phyloP scores from a whole-genome alignment of 2,329 filamentous ascomycete species.

The Talaromyces atroroseus region DNA sequence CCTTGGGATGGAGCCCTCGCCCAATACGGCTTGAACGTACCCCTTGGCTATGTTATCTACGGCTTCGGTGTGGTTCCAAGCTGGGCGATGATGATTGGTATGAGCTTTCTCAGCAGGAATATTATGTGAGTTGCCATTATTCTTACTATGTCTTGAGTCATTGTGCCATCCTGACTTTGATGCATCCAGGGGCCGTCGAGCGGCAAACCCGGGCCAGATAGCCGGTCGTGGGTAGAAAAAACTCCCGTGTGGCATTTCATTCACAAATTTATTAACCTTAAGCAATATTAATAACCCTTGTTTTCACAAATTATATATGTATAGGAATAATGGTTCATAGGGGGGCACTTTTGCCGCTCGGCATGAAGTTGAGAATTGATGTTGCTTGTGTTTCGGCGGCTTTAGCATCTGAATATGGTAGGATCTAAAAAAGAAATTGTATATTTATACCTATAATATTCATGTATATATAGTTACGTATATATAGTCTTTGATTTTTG shows the following conservation, averaged over 20 bases:
- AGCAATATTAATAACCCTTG: slow-evolving; percentile 7
- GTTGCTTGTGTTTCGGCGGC: neutral
- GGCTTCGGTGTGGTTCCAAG: slow-evolving; percentile 54
- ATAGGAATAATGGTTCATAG: neutral
- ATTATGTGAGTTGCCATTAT: slow-evolving; percentile 51
- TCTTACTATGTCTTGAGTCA: neutral
- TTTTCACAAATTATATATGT: neutral
- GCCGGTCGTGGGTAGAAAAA: slow-evolving; percentile 18
- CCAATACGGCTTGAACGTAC: slow-evolving; percentile 48
- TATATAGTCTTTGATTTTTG: too few relatives aligned
- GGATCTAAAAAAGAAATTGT: neutral
- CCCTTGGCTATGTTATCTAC: slow-evolving; percentile 53
- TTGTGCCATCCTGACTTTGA: neutral
- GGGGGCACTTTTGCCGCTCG: neutral
- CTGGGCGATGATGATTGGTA: slow-evolving; percentile 60
- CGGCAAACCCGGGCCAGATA: slow-evolving; percentile 19
- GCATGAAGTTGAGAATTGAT: neutral
- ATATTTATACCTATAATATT: neutral
- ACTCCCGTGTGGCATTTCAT: slow-evolving; percentile 5
- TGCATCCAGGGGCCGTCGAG: slow-evolving; percentile 23
- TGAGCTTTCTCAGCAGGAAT: slow-evolving; percentile 56
- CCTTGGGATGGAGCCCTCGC: slow-evolving; percentile 56
- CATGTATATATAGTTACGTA: neutral
- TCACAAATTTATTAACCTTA: neutral
- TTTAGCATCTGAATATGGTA: neutral